Base-by-base conservation (phyloP, 208 protist species). In the Trypanosoma cruzi region DNA sequence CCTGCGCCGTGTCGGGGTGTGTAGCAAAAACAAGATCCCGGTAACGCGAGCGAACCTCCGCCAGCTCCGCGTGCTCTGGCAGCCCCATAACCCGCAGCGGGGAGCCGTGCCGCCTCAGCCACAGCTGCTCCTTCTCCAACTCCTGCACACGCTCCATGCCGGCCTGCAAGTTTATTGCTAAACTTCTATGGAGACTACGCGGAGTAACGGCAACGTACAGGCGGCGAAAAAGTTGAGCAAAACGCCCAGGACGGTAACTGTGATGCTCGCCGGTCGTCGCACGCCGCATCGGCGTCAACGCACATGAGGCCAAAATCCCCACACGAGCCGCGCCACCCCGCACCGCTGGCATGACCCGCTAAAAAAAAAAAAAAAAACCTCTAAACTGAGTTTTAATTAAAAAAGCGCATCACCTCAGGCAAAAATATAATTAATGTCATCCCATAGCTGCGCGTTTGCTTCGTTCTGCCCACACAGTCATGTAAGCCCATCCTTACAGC, bases 71-170 rank as follows among this genome's bases (percentile, higher is more conserved):
- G 66, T 94, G 85, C 61, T 92, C 86, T 1, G 89, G 89, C 18
- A 94, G 80, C n/a, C 89, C 89, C 82, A 94, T 81, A 18, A 94
- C 81, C 2, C 66, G 73, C 49, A 94, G 79, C 6, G 89, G 89
- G 0, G 89, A 94, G 42, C 86, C 89, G 68, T 94, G 89, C 62
- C 67, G 77, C 68, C 70, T 52, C 10, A 94, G 70, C 86, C 89
- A 94, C 71, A 83, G 70, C 74, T 90, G 82, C 59, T 94, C 79
- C 59, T 62, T 63, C 74, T 94, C 86, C 42, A 94, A 31, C 50
- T 57, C 56, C 32, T 84, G 84, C 0, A 82, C 70, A 31, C 82
- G 75, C 71, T 90, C 82, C 84, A 94, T 84, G 0, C 86, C 80
- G 0, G 44, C 63, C 55, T 88, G 80, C 81, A 94, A 81, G 16